phyloP scores from a whole-genome alignment of 805 yeast genomes.

The Saccharomyces eubayanus region DNA sequence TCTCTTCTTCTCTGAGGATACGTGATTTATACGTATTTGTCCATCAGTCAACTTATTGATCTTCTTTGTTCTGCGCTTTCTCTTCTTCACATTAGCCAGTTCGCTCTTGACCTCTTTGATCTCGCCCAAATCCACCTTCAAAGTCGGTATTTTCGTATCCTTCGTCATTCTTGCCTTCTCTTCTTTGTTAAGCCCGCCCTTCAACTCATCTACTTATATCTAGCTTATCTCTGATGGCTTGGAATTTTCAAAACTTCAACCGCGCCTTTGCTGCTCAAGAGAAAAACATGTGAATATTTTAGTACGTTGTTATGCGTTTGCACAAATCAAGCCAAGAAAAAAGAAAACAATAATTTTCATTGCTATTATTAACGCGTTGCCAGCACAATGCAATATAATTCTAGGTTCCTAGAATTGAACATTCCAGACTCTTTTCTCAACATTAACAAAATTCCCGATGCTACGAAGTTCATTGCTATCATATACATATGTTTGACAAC shows the following conservation, averaged over 20 bases:
- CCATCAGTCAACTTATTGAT: slow-evolving; percentile 25
- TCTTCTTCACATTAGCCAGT: slow-evolving; percentile 1
- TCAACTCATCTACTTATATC: background rate
- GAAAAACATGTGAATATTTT: background rate
- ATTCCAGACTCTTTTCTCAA: slow-evolving; percentile 15
- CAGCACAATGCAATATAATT: slow-evolving; percentile 10
- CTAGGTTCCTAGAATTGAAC: slow-evolving; percentile 15
- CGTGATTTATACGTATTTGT: slow-evolving; percentile 54
- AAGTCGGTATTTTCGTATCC: background rate
- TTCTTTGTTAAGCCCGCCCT: background rate
- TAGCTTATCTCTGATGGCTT: background rate
- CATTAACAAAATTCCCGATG: slow-evolving; percentile 34
- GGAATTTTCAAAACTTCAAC: background rate
- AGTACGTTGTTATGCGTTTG: background rate
- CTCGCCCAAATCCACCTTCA: background rate
- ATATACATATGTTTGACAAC: slow-evolving; percentile 35
- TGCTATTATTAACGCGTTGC: background rate
- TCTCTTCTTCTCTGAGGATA: slow-evolving; percentile 79
- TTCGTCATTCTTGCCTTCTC: background rate
- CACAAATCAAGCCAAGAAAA: background rate
- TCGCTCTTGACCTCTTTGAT: background rate
- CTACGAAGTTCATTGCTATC: slow-evolving; percentile 39
- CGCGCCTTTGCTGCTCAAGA: background rate
- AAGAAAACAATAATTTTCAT: background rate
- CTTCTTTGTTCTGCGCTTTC: slow-evolving; percentile 12